Base-by-base conservation (phyloP, 1,284 basidiomycete species). In the Mycosarcoma mackinlayi region DNA sequence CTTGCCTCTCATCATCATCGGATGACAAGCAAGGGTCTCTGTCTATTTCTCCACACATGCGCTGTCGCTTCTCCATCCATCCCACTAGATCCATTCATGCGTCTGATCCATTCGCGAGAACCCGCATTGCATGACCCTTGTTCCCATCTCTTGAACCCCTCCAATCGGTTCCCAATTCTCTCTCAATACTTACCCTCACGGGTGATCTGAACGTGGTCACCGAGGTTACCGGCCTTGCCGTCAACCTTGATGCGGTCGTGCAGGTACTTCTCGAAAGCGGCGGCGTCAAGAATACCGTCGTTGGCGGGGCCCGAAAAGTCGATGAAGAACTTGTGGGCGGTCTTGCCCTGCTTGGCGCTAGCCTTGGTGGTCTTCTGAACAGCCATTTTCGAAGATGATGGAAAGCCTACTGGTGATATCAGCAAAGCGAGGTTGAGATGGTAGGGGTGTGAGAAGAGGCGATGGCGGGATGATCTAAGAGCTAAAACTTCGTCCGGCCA, bases 231-330 rank as follows among this genome's bases (percentile, higher is more conserved):
- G 84, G 83, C 84, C 71, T 78, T 86, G 74, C 85, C 85, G 46
- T 87, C 88, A 71, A 94, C 90, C 88, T 94, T 95, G 84, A 94
- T 92, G 77, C 91, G 89, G 86, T 95, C 93, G 84, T 94, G 92
- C 59, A 96, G 87, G 87, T 90, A 96, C 85, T 93, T 92, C 85
- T 93, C 92, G 85, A 92, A 94, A 78, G 90, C 90, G 64, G 91
- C 91, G 69, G 90, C 90, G 82, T 95, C 93, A 82, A 96, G 93
- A 83, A 95, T 91, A 81, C 89, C 89, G 84, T 95, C 93, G 71
- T 87, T 86, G 55, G 92, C 93, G 68, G 94, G 94, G 82, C 91
- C 92, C 51, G 92, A 92, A 88, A 92, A 95, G 89, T 96, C 93
- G 84, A 97, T 89, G 84, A 90, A 87, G 86, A 94, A 96, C 86